Evolutionary conservation across 2,329 filamentous ascomycete species (phyloP), one percentile per base, ranked within the genome.

Genomic region (Botrytis porri): DNA sequence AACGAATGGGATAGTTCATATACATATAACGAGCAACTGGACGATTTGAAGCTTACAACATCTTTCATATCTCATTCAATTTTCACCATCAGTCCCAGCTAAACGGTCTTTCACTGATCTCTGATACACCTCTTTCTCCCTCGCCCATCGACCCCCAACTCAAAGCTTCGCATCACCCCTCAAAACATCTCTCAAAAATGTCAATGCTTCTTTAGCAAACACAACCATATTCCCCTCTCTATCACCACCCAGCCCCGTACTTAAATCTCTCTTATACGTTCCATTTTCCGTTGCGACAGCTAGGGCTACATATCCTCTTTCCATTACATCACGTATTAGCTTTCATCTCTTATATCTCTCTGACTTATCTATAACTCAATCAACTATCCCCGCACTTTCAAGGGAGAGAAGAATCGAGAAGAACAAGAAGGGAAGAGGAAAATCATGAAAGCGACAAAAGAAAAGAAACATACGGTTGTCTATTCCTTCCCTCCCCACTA

Each of bases 141-240:
- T 10, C 35, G 3, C 4, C 18, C 5, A 41, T 6, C 9, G 29
- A 20, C 48, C 4, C 6, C 10, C 10, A 67, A 29, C 18, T 77
- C 70, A 80, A n/a, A 80, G 74, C 75, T 79, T 84, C 10, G 75
- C 78, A 70, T 80, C 78, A 0, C 79, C 79, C 37, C 77, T 84
- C 59, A 90, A 84, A 48, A 88, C 85, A 81, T 90, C 88, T 77
- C 83, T 84, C 75, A 90, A 79, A 75, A 90, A 79, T 77, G 79
- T 85, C 82, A 90, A 81, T 37, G 83, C 88, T 80, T 88, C 88
- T 4, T 84, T 83, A 0, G 89, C 88, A 84, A 91, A 91, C 54
- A 81, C 80, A 73, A 90, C 83, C 89, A 91, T 91, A 78, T 91
- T 92, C 69, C 76, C 85, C 78, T 87, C 85, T 72, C 89, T 82